Conservation (phyloP, 495 filamentous ascomycete species). For the Penicillium cataractarum region DNA sequence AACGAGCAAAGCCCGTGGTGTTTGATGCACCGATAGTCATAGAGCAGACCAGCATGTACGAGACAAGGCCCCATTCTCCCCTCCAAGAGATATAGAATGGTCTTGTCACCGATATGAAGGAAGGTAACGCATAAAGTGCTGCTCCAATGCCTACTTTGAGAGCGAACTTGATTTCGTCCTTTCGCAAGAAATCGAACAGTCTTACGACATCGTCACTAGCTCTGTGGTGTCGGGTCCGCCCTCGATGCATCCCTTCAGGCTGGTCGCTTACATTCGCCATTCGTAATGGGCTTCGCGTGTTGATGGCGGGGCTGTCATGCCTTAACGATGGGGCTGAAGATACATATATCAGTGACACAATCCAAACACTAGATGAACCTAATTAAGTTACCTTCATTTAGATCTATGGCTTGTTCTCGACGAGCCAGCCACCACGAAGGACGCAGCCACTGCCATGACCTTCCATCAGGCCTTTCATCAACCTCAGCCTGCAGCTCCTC, state of each 20-base stretch:
- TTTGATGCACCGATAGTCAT: conserved; percentile 99
- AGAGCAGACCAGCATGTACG: conserved; percentile 96
- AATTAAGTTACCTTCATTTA: not conserved
- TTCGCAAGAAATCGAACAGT: conserved; percentile 59
- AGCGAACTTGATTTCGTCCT: conserved; percentile 76
- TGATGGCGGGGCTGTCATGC: too few species aligned
- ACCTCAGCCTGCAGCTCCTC: conserved; percentile 76
- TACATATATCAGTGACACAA: not conserved
- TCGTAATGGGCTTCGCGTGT: not conserved
- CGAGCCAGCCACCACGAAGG: not conserved
- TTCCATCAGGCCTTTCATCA: conserved; percentile 54
- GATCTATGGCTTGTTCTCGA: not conserved
- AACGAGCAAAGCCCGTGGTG: conserved; percentile 83
- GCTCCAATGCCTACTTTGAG: conserved; percentile 92
- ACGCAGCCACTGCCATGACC: conserved; percentile 81
- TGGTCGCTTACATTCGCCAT: not conserved
- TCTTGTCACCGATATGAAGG: conserved; percentile 77
- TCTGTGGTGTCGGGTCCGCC: conserved; percentile 34
- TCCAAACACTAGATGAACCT: not conserved
- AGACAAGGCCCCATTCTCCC: conserved; percentile 94
- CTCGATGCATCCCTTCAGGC: conserved; percentile 31
- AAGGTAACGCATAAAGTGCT: conserved; percentile 81
- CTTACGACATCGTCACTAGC: conserved; percentile 55
- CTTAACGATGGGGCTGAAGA: not conserved
- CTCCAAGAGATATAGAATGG: conserved; percentile 86